Percentiles rank a stretch among this genome's conserved stretches.
Evolutionary conservation across 1,284 basidiomycete genomes (phyloP).

Genomic region (Sanghuangporus baumii): DNA sequence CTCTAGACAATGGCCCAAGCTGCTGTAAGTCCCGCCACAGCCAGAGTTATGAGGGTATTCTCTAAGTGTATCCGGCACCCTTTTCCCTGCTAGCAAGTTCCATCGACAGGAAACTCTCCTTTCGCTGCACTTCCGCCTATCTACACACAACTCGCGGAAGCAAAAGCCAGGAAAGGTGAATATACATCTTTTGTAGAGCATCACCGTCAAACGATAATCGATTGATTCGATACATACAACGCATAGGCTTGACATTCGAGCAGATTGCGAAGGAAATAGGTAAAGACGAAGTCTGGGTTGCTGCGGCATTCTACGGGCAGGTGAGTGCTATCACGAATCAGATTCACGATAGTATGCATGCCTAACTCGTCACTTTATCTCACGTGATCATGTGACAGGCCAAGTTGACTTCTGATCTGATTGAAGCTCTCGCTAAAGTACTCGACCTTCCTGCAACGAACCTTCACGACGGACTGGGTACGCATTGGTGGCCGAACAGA

Average conservation of each 20-base stretch:
- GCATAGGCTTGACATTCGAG: constrained; percentile 64
- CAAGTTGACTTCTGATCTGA: constrained; percentile 58
- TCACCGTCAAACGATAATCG: not conserved
- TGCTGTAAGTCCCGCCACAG: constrained; percentile 30
- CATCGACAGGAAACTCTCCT: constrained; percentile 37
- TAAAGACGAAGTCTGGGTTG: constrained; percentile 87
- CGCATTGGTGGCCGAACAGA: constrained; percentile 70
- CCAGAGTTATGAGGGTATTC: not conserved
- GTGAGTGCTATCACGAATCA: constrained; percentile 36
- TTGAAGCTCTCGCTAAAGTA: constrained; percentile 45
- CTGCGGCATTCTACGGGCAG: constrained; percentile 83
- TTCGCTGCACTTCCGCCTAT: constrained; percentile 50
- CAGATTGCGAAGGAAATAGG: constrained; percentile 63
- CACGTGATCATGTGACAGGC: constrained; percentile 39
- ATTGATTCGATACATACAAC: constrained; percentile 7
- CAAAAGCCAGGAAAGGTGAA: constrained; percentile 63
- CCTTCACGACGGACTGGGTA: constrained; percentile 48
- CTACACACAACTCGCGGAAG: constrained; percentile 49
- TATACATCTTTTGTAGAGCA: not conserved
- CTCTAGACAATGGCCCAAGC: constrained; percentile 30
- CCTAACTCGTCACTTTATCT: not conserved
- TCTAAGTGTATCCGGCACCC: not conserved
- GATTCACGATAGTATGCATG: not conserved
- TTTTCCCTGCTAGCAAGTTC: constrained; percentile 29
- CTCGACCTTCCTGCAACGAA: constrained; percentile 41